Percentiles rank a stretch among this genome's conserved stretches.
Conservation (phyloP, 148 eudicot species). For the Drosera capensis region DNA sequence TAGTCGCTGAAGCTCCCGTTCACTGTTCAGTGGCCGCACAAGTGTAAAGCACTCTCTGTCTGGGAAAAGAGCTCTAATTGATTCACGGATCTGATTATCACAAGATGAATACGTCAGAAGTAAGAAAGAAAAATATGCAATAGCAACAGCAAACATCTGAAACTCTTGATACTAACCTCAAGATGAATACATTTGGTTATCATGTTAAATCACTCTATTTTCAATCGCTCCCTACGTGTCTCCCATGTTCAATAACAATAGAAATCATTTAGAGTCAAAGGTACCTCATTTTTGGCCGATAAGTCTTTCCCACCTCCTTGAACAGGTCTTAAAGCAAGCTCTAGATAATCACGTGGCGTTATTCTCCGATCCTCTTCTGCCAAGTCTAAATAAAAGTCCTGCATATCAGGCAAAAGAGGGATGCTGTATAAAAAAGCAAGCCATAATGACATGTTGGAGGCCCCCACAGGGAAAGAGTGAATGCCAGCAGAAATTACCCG, state of each 20-base stretch:
- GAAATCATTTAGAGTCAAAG: not conserved
- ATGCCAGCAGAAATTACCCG: slow-evolving; percentile 34
- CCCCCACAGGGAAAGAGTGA: not conserved
- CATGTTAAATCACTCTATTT: too few relatives aligned
- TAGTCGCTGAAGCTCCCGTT: slow-evolving; percentile 74
- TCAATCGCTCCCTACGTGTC: too few relatives aligned
- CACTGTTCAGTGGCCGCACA: slow-evolving; percentile 82
- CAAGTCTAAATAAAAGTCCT: slow-evolving; percentile 92
- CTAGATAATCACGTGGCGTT: slow-evolving; percentile 95
- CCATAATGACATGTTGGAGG: not conserved
- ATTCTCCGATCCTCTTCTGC: slow-evolving; percentile 78
- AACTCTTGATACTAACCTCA: not conserved
- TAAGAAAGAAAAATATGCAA: not conserved
- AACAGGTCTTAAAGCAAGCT: slow-evolving; percentile 78
- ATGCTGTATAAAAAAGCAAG: not conserved
- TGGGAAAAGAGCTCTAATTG: slow-evolving; percentile 92
- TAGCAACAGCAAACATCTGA: not conserved
- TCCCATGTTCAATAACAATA: too few relatives aligned
- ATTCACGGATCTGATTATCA: slow-evolving; percentile 68
- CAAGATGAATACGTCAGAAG: slow-evolving; percentile 6
- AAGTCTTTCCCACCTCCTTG: slow-evolving; percentile 63
- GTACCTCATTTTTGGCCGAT: slow-evolving; percentile 89
- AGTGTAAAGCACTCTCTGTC: slow-evolving; percentile 95
- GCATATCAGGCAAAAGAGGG: slow-evolving; percentile 4
- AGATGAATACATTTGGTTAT: too few relatives aligned